phyloP scores from a whole-genome alignment of 371 early-diverging fungal genomes.

The Saksenaea vasiformis region DNA sequence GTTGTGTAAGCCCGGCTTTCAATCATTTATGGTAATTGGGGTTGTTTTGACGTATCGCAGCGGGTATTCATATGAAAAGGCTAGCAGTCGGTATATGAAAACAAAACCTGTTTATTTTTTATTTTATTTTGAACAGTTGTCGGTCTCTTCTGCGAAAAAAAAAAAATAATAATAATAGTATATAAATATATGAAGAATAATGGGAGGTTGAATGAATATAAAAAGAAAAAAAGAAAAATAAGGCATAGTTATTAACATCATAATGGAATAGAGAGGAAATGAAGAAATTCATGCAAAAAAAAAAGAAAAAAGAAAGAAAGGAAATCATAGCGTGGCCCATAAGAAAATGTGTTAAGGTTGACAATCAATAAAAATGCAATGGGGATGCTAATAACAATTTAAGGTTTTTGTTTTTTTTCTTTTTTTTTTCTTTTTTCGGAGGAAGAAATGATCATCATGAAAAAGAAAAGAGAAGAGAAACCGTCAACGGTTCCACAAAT shows the following conservation, averaged over 20 bases:
- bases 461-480: background rate
- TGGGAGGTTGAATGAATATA: background rate
- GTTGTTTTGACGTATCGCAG: background rate
- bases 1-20: slow-evolving; percentile 1
- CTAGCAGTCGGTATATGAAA: slow-evolving; percentile 1
- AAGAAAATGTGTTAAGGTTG: background rate
- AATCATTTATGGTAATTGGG: background rate
- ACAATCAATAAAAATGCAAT: background rate
- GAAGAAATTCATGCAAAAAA: background rate
- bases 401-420: slow-evolving; percentile 2
- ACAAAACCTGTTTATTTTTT: background rate
- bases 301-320: background rate
- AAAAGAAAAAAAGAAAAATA: background rate
- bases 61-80: slow-evolving; percentile 4
- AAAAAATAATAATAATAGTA: background rate
- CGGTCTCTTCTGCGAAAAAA: background rate
- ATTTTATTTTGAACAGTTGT: too few relatives aligned
- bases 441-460: slow-evolving; percentile 1
- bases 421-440: slow-evolving; percentile 4
- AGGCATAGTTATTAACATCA: slow-evolving; percentile 2
- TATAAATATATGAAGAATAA: background rate
- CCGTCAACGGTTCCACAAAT: background rate
- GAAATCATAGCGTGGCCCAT: slow-evolving; percentile 2
- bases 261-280: background rate
- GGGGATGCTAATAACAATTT: background rate